Evolutionary conservation across 257 asterid genomes (phyloP).

Genomic region (Rhazya stricta): DNA sequence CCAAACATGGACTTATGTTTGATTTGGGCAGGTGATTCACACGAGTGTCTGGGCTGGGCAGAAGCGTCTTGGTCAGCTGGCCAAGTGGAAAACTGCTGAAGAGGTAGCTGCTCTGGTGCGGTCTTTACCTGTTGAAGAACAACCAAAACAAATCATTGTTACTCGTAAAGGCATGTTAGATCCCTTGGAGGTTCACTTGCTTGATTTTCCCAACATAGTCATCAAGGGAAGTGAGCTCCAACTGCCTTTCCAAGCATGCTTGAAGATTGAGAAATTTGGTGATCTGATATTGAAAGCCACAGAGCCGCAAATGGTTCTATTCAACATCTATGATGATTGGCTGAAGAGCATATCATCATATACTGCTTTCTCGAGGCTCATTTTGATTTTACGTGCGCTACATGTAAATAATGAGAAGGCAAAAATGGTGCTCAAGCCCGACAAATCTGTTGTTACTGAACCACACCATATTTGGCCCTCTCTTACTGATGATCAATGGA

Average conservation of each 20-base stretch:
- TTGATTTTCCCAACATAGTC: slow-evolving; percentile 95
- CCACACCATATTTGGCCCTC: slow-evolving; percentile 99
- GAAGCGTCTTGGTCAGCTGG: slow-evolving; percentile 97
- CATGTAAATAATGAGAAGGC: slow-evolving; percentile 97
- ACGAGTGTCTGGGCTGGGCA: slow-evolving; percentile 99
- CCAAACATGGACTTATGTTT: not conserved
- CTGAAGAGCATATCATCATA: slow-evolving; percentile 89
- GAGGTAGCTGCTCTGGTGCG: slow-evolving; percentile 99
- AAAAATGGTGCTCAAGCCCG: slow-evolving; percentile 97
- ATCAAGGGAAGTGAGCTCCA: slow-evolving; percentile 99
- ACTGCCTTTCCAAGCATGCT: slow-evolving; percentile 99
- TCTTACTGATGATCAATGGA: slow-evolving; percentile 90
- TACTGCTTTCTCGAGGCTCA: slow-evolving; percentile 95
- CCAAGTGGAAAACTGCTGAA: slow-evolving; percentile 99
- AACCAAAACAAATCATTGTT: slow-evolving; percentile 94
- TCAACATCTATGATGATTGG: slow-evolving; percentile 99
- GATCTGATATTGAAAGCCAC: slow-evolving; percentile 97
- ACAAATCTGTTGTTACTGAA: slow-evolving; percentile 87
- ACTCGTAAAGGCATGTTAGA: slow-evolving; percentile 99
- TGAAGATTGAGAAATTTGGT: slow-evolving; percentile 97
- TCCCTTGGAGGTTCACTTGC: slow-evolving; percentile 97
- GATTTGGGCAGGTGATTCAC: slow-evolving; percentile 72
- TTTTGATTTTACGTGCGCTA: slow-evolving; percentile 85
- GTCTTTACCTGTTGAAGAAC: slow-evolving; percentile 96
- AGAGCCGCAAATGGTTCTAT: slow-evolving; percentile 97